These are phyloP conservation scores for Paramyrothecium sp. DNA, from an alignment of 2,329 filamentous ascomycete genomes.

Conservation along the genomic window DNA sequence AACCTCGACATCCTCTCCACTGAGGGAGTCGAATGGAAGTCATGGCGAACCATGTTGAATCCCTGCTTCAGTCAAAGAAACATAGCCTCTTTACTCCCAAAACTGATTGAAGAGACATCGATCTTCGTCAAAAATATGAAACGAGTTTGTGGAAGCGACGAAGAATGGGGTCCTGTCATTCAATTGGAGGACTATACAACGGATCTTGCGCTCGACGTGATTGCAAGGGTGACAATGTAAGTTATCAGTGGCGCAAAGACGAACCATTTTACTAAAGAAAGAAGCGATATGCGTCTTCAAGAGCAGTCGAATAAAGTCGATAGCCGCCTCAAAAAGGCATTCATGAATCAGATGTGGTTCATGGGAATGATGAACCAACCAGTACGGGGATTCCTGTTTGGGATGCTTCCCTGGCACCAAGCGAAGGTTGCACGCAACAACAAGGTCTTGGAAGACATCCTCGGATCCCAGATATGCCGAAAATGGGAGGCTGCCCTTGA, in stretches of 20 bases:
- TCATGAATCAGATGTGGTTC: slow-evolving; percentile 8
- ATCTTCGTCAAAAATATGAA: slow-evolving; percentile 26
- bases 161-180: slow-evolving; percentile 17
- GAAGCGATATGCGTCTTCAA: not conserved
- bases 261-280: not conserved
- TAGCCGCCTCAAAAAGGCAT: not conserved
- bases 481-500: too few species aligned
- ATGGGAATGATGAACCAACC: too few species aligned
- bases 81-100: slow-evolving; percentile 29
- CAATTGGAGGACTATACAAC: slow-evolving; percentile 31
- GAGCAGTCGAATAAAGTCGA: not conserved
- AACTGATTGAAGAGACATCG: slow-evolving; percentile 33
- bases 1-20: slow-evolving; percentile 27
- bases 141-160: slow-evolving; percentile 6
- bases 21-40: slow-evolving; percentile 24
- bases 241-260: not conserved
- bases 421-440: too few species aligned
- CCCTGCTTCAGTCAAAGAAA: slow-evolving; percentile 36
- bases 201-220: slow-evolving; percentile 39
- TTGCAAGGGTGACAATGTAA: slow-evolving; percentile 32
- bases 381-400: too few species aligned
- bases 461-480: too few species aligned
- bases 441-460: too few species aligned
- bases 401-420: too few species aligned
- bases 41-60: slow-evolving; percentile 30